phyloP scores from a whole-genome alignment of 371 early-diverging fungal species.

The Mortierella sp. region DNA sequence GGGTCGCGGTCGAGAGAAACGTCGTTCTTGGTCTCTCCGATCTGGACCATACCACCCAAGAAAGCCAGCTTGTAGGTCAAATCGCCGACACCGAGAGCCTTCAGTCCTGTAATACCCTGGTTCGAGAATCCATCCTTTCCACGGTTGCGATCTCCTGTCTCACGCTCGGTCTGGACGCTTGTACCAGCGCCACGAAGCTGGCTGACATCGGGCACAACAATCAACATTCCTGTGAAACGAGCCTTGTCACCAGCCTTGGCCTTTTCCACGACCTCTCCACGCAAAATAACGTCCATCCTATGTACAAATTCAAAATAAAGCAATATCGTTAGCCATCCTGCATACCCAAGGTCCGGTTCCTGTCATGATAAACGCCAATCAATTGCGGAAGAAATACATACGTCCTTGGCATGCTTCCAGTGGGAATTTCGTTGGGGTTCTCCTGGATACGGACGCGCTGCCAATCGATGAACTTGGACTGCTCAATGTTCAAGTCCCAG shows the following conservation, averaged over 20 bases:
- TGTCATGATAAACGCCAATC: not conserved
- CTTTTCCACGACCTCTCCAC: conserved; percentile 96
- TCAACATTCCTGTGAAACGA: conserved; percentile 93
- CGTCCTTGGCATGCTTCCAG: conserved; percentile 98
- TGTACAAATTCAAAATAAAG: not conserved
- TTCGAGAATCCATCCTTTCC: conserved; percentile 75
- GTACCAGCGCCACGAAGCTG: conserved; percentile 83
- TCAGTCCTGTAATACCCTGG: conserved; percentile 90
- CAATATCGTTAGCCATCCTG: not conserved
- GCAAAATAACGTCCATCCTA: conserved; percentile 97
- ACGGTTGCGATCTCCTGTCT: conserved; percentile 66
- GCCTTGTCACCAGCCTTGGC: conserved; percentile 98
- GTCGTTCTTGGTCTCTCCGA: conserved; percentile 63
- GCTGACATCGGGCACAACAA: conserved; percentile 95
- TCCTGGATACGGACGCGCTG: conserved; percentile 99
- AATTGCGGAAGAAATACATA: conserved; percentile 33
- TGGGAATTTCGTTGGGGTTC: conserved; percentile 97
- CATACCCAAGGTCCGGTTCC: too few species aligned
- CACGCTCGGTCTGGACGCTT: conserved; percentile 65
- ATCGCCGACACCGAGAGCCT: conserved; percentile 92
- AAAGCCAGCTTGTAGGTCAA: conserved; percentile 93
- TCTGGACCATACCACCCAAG: conserved; percentile 87
- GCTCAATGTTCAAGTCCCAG: conserved; percentile 89
- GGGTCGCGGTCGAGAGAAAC: conserved; percentile 38
- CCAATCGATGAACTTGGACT: conserved; percentile 98